These are phyloP conservation scores for Kandelia obovata DNA, from an alignment of 345 rosid species.

Conservation along the genomic window DNA sequence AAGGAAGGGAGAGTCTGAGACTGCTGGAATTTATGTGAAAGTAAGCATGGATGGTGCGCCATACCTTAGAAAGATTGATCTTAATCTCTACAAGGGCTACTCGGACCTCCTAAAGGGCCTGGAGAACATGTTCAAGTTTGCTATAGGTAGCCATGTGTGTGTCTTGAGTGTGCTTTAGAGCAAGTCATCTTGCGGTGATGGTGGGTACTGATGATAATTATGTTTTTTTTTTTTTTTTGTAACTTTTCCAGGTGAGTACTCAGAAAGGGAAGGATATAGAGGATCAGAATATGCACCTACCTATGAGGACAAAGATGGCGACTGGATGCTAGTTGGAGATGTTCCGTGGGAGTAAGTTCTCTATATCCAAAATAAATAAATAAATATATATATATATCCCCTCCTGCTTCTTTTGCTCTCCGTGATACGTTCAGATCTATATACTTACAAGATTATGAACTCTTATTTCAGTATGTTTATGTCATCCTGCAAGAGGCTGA, in stretches of 20 bases:
- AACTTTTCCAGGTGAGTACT: conserved; percentile 15
- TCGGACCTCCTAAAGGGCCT: conserved; percentile 14
- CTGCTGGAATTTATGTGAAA: conserved; percentile 21
- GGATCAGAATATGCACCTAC: conserved; percentile 26
- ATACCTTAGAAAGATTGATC: conserved; percentile 25
- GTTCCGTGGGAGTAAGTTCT: conserved; percentile 70
- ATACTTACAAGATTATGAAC: conserved; percentile 7
- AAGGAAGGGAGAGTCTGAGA: conserved; percentile 16
- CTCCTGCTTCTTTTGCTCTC: too few relatives aligned
- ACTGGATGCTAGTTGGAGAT: conserved; percentile 67
- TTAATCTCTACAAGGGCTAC: conserved; percentile 16
- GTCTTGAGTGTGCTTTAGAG: neutral
- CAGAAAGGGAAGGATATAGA: conserved; percentile 23
- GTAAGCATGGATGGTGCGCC: conserved; percentile 41
- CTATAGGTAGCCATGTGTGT: neutral
- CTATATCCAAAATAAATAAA: neutral
- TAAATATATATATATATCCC: too few relatives aligned
- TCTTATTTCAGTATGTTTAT: conserved; percentile 68
- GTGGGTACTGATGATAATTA: neutral
- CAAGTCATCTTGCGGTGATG: neutral
- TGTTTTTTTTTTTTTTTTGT: neutral
- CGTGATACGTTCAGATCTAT: too few relatives aligned
- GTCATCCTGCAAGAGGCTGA: conserved; percentile 69
- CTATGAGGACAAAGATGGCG: conserved; percentile 25
- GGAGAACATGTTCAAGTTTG: conserved; percentile 21